These are phyloP conservation scores for Silene conica DNA, from an alignment of 148 eudicot genomes.

Conservation along the genomic window DNA sequence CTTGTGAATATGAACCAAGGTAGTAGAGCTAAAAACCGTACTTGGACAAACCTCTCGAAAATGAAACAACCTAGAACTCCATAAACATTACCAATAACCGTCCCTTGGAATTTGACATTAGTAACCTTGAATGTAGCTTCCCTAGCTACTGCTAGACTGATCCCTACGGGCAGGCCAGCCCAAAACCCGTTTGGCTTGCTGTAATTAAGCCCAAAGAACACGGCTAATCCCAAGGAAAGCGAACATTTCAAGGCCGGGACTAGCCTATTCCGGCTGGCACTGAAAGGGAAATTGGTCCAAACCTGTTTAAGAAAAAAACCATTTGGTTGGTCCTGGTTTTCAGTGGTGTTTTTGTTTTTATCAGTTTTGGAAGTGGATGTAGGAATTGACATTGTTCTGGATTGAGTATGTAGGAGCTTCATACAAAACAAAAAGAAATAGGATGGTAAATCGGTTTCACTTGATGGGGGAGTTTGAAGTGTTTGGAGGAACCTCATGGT, in stretches of 20 bases:
- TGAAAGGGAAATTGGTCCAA: constrained; percentile 27
- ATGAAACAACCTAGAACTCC: constrained; percentile 69
- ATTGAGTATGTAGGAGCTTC: constrained; percentile 45
- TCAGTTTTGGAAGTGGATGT: constrained; percentile 16
- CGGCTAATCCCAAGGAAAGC: constrained; percentile 65
- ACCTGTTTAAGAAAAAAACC: constrained; percentile 19
- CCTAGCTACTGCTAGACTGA: constrained; percentile 52
- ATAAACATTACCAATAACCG: constrained; percentile 65
- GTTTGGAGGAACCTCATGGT: constrained; percentile 35
- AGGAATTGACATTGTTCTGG: constrained; percentile 23
- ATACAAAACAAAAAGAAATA: constrained; percentile 69
- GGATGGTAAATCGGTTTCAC: constrained; percentile 39
- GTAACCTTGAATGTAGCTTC: constrained; percentile 66
- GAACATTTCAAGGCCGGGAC: constrained; percentile 54
- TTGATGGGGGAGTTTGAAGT: constrained; percentile 39
- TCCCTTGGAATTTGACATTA: constrained; percentile 69
- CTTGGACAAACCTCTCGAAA: constrained; percentile 40
- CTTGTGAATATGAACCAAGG: constrained; percentile 78
- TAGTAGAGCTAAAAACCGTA: constrained; percentile 61
- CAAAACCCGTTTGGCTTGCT: constrained; percentile 67
- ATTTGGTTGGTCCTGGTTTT: constrained; percentile 22
- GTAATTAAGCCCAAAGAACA: constrained; percentile 51
- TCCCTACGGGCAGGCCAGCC: constrained; percentile 72
- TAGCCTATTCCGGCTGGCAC: constrained; percentile 31
- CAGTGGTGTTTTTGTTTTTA: constrained; percentile 15